A percentile compares a stretch with the other conserved stretches of the same genome.
Evolutionary conservation across 2,329 filamentous ascomycete species (phyloP).

Genomic region (Ramichloridium luteum): DNA sequence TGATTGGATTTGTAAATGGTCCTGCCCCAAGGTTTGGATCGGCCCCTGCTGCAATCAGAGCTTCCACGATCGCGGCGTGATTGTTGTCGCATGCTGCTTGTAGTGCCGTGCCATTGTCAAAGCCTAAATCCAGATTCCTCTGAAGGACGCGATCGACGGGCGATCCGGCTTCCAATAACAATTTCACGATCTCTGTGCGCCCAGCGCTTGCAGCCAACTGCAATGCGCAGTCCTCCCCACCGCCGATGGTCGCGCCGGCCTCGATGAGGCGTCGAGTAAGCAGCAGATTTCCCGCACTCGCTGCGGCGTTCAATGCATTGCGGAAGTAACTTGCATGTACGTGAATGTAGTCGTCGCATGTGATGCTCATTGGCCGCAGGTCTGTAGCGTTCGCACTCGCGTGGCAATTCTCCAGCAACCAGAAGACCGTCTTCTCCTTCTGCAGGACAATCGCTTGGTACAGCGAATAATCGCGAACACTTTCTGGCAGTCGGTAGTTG

Average conservation of each 20-base stretch:
- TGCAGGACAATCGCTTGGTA: conserved; percentile 3
- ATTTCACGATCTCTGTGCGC: conserved; percentile 1
- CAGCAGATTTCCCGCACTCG: conserved; percentile 2
- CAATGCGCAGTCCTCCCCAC: conserved; percentile 2
- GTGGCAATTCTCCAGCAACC: conserved; percentile 3
- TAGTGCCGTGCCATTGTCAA: conserved; percentile 5
- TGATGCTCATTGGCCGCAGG: not conserved
- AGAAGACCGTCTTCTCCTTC: conserved; percentile 1
- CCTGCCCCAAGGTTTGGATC: conserved; percentile 7
- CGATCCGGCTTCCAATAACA: conserved; percentile 3
- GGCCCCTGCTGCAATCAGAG: conserved; percentile 2
- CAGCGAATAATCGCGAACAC: conserved; percentile 4
- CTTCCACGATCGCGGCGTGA: not conserved
- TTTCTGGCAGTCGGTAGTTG: conserved; percentile 1
- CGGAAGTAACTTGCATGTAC: too few species aligned
- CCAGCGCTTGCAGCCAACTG: conserved; percentile 6
- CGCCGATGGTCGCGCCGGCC: conserved; percentile 2
- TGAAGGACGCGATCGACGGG: conserved; percentile 1
- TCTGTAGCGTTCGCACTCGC: conserved; percentile 4
- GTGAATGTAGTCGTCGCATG: too few species aligned
- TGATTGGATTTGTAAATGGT: conserved; percentile 5
- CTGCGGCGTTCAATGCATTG: conserved; percentile 5
- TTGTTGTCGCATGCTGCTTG: conserved; percentile 7
- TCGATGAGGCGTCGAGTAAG: conserved; percentile 2
- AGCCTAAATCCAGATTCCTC: conserved; percentile 3